These are phyloP conservation scores for Madurella fahalii DNA, from an alignment of 2,329 filamentous ascomycete genomes.

Conservation along the genomic window DNA sequence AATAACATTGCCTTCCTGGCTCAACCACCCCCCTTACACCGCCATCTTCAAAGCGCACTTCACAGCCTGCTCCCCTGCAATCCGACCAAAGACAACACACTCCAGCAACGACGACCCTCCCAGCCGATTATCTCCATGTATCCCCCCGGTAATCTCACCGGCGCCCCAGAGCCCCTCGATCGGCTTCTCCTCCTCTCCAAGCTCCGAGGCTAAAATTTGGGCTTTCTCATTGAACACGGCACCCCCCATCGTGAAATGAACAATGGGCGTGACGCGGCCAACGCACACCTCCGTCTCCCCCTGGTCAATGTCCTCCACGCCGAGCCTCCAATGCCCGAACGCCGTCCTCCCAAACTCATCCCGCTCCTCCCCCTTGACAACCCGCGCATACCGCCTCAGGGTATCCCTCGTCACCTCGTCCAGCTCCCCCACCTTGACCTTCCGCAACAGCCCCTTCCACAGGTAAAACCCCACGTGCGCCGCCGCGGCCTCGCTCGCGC, in stretches of 20 bases:
- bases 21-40: not conserved
- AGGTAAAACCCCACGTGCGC: constrained; percentile 60
- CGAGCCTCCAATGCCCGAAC: constrained; percentile 54
- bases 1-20: not conserved
- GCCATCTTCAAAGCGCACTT: not conserved
- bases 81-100: constrained; percentile 60
- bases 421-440: constrained; percentile 51
- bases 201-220: constrained; percentile 43
- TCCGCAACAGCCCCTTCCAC: constrained; percentile 57
- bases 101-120: constrained; percentile 60
- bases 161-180: constrained; percentile 59
- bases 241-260: constrained; percentile 66
- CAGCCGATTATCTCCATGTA: constrained; percentile 60
- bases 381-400: constrained; percentile 46
- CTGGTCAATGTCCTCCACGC: constrained; percentile 41
- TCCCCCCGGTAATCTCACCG: constrained; percentile 60
- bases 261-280: constrained; percentile 58
- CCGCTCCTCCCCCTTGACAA: constrained; percentile 36
- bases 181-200: constrained; percentile 32
- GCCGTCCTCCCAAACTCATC: constrained; percentile 46
- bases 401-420: constrained; percentile 36
- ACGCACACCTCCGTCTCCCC: constrained; percentile 48
- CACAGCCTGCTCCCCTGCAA: constrained; percentile 49
- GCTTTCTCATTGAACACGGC: constrained; percentile 52
- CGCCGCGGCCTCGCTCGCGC: constrained; percentile 47